Percentiles rank a stretch among this genome's conserved stretches.
Conservation (phyloP, 371 early-diverging fungal species). For the Mortierella sp. region DNA sequence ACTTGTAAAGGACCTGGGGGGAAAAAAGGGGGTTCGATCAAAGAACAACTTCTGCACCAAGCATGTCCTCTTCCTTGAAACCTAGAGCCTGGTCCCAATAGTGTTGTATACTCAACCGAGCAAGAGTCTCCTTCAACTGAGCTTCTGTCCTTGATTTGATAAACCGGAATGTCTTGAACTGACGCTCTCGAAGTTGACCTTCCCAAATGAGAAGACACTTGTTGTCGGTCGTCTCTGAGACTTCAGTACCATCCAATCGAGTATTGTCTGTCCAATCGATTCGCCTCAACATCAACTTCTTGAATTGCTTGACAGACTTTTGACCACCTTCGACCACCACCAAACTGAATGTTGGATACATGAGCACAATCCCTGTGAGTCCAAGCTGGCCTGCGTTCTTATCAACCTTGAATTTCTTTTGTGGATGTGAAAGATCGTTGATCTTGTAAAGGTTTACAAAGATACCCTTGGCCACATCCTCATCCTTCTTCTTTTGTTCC, state of each 20-base stretch:
- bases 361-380: conserved; percentile 85
- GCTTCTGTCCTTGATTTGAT: conserved; percentile 79
- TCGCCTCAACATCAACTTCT: conserved; percentile 94
- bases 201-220: conserved; percentile 93
- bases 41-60: conserved; percentile 35
- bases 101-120: conserved; percentile 26
- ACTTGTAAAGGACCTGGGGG: not conserved
- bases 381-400: conserved; percentile 87
- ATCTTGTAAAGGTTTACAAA: conserved; percentile 88
- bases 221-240: conserved; percentile 65
- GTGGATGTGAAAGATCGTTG: conserved; percentile 78
- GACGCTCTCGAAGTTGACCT: conserved; percentile 80
- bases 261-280: conserved; percentile 91
- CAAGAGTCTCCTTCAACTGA: conserved; percentile 40
- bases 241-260: conserved; percentile 48
- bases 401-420: conserved; percentile 89
- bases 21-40: conserved; percentile 4
- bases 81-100: conserved; percentile 49
- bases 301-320: conserved; percentile 89
- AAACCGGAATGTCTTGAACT: conserved; percentile 84
- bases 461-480: conserved; percentile 73
- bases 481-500: conserved; percentile 73
- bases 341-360: conserved; percentile 76
- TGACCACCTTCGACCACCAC: conserved; percentile 96
- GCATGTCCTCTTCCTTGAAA: conserved; percentile 51